These are phyloP conservation scores for Aristolochia contorta DNA, from an alignment of 164 flowering plant species.

Conservation along the genomic window DNA sequence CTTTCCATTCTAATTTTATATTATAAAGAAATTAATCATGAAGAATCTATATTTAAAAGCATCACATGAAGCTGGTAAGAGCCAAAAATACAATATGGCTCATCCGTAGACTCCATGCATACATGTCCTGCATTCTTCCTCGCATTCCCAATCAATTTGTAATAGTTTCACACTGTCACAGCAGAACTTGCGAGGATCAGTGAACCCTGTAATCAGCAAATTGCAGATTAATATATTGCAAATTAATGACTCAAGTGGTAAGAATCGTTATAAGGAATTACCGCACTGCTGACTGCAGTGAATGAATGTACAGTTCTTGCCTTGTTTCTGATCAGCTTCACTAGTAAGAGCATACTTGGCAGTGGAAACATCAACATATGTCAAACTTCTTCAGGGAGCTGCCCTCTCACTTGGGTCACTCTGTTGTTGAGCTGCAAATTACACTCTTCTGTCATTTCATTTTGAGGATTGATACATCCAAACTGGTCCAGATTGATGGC, in stretches of 20 bases:
- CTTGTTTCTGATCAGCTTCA: constrained; percentile 36
- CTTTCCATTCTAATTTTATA: too few species aligned
- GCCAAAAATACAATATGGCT: too few species aligned
- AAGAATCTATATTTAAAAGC: too few species aligned
- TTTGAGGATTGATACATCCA: constrained; percentile 54
- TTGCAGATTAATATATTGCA: not conserved
- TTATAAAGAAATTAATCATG: too few species aligned
- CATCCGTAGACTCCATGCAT: too few species aligned
- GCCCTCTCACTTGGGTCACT: constrained; percentile 25
- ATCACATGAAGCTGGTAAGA: too few species aligned
- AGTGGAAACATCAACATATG: constrained; percentile 55
- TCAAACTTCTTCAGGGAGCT: constrained; percentile 38
- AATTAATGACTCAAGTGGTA: too few species aligned
- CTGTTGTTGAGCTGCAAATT: constrained; percentile 47
- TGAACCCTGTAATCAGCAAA: constrained; percentile 38
- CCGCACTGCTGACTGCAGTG: too few species aligned
- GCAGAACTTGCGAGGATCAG: constrained; percentile 46
- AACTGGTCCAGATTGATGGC: constrained; percentile 29
- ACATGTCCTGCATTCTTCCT: too few species aligned
- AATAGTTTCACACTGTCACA: too few species aligned
- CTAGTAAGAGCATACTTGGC: constrained; percentile 46
- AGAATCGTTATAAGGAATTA: too few species aligned
- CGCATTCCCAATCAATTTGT: too few species aligned
- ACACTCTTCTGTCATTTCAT: constrained; percentile 50
- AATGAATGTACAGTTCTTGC: constrained; percentile 22